Evolutionary conservation across 1,139 yeast species (phyloP), one percentile per base, ranked within the genome.

Genomic region (Diutina sp.): DNA sequence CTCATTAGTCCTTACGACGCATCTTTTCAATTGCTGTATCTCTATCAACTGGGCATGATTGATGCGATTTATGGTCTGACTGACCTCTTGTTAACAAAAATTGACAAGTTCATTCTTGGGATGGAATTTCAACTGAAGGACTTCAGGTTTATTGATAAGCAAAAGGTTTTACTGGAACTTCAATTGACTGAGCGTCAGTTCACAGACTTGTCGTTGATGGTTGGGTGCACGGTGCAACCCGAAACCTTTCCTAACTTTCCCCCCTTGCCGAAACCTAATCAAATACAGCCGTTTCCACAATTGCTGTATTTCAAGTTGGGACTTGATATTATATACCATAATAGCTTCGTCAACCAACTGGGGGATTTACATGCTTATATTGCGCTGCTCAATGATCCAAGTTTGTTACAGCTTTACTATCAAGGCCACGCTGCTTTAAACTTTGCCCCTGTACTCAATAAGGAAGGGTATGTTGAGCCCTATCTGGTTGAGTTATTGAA

Each of bases 51-150:
- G 55, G 76, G 73, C 2, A 69, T 77, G 51, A 80, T 91, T 57
- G 95, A 91, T 68, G 83, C 88, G 1, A 81, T 91, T 46, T 90
- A 84, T 67, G 96, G 96, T 1, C 87, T 97, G 9, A 84, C 91
- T 1, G 98, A 93, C 64, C 76, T 84, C 54, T 72, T 91, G 55
- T 73, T 91, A 66, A 75, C 80, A 16, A 70, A 73, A 47, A 78
- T 87, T 48, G 95, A 87, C 60, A 87, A 82, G 63, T 83, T 90
- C 59, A 84, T 91, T 58, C 69, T 85, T 55, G 83, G 85, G 28
- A 78, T 90, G 78, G 96, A 88, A 61, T 79, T 83, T 61, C 83
- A 79, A 58, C 74, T 79, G 38, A 80, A 79, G 60, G 84, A 79
- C 58, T 86, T 90, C 65, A 77, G 87, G 62, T 87, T 77, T 67